Evolutionary conservation across 345 rosid species (phyloP), one percentile per base, ranked within the genome.

Genomic region (Lepidium africanum): DNA sequence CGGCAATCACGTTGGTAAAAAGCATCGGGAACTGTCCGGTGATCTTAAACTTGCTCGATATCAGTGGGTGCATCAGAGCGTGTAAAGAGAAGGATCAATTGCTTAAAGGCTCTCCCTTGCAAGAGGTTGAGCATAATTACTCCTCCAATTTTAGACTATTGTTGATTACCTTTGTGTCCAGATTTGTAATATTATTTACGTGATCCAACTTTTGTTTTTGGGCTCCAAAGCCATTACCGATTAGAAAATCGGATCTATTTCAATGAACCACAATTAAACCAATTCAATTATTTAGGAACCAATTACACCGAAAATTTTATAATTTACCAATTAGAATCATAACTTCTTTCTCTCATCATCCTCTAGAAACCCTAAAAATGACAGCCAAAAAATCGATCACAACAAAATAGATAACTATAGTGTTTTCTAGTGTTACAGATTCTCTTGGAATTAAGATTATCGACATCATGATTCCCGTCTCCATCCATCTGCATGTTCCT

Each of bases 391-490:
- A 27, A 27, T 27, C 32, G 6, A 57, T 39, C n/a, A 27, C 8
- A 43, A 8, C 33, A 36, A 49, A 14, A 9, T 13, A 11, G 51
- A 27, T 10, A 50, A 58, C 35, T 13, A 85, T 85, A 90, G 90
- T 84, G 74, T 71, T 84, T 7, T 82, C 86, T 74, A 87, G 88
- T 77, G 74, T 94, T 40, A 69, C 91, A 63, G 95, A 82, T 27
- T 76, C 83, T 27, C 81, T 94, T 56, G n/a, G 97, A 35, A 67
- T 79, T 12, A 97, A 94, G 80, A 91, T 94, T 48, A 85, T 91
- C 80, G 97, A 95, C 40, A 94, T 89, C 5, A 94, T 94, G 91
- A 78, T 91, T 36, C 99, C 97, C 2, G 95, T 94, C 71, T 94
- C 99, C 40, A 27, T 27, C 32, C 6, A 76, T 94, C 67, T 94